Base-by-base conservation (phyloP, 139 green algal species). In the Ulvella scutata region DNA sequence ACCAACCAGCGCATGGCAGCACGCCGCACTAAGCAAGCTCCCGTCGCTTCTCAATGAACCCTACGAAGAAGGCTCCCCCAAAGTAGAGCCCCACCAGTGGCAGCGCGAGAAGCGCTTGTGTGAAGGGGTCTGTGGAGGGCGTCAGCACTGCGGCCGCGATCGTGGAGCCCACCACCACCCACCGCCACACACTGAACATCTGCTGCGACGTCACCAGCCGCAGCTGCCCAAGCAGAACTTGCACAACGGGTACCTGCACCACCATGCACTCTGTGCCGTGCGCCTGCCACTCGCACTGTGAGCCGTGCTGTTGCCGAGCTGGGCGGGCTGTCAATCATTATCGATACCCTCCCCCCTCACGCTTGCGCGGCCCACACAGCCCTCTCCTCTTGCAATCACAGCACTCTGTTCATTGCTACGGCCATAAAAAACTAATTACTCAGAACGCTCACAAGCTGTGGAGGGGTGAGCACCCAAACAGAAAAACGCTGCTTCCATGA, bases 81-180 rank as follows among this genome's bases (percentile, higher is more conserved):
- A 99, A 83, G 84, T 99, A 99, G 21, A 99, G 85, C 21, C 86
- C 84, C 44, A 98, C 89, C 33, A 99, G 82, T 2, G 95, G 95
- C 31, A 92, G 86, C 26, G 95, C 95, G 61, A 99, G 84, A 78
- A 99, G 88, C 10, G 86, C 80, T 83, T 92, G 86, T 0, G 94
- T 99, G 85, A 99, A 97, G 26, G 95, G 95, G 82, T 99, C 95
- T 3, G 95, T 99, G 43, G 89, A 96, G 4, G 95, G 95, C 10
- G 95, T 99, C 13, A 99, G 88, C 60, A 99, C 94, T 3, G 95
- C 95, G 2, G 95, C 95, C 7, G 87, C 94, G 3, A 96, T 76
- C 1, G 94, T 97, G 4, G 87, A 83, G 7, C 95, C 95, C 38
- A 99, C 95, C 37, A 99, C 88, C 37, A 99, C 95, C 77, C 91